These are phyloP conservation scores for Nidularia pulvinata DNA, from an alignment of 768 basidiomycete species.

Conservation along the genomic window DNA sequence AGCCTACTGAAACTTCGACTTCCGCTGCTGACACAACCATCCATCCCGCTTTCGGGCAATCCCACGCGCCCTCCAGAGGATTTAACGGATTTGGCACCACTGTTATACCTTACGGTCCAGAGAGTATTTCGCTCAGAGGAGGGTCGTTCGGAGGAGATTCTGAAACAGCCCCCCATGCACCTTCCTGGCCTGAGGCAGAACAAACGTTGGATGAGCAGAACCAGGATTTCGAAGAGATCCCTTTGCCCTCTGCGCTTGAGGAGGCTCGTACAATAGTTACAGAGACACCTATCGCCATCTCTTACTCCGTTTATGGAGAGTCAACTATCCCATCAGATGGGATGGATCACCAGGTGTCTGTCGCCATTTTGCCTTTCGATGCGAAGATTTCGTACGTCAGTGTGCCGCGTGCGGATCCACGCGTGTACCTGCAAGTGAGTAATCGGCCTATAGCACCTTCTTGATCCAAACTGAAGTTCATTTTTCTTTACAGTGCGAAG, in stretches of 20 bases:
- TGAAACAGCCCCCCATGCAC: no score
- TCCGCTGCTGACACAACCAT: neutral
- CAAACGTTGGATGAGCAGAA: constrained; percentile 14
- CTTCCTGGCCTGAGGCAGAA: no score
- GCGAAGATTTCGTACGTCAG: constrained; percentile 43
- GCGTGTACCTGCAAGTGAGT: constrained; percentile 49
- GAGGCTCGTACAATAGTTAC: constrained; percentile 46
- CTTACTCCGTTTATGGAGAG: constrained; percentile 47
- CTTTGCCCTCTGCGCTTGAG: constrained; percentile 9
- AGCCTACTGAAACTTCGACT: neutral
- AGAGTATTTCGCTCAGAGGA: no score
- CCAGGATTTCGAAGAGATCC: constrained; percentile 24
- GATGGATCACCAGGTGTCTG: constrained; percentile 49
- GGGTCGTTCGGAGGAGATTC: no score
- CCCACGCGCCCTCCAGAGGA: no score
- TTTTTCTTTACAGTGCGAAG: constrained; percentile 30
- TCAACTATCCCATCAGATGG: constrained; percentile 57
- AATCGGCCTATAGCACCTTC: neutral
- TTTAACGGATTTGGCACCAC: no score
- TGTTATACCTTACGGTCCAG: no score
- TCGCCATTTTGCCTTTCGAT: constrained; percentile 48
- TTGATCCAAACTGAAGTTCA: neutral
- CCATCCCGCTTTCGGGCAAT: no score
- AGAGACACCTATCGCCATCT: constrained; percentile 51
- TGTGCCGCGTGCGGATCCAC: constrained; percentile 46